Evolutionary conservation across 2,329 filamentous ascomycete genomes (phyloP).

Genomic region (Colletotrichum navitas): DNA sequence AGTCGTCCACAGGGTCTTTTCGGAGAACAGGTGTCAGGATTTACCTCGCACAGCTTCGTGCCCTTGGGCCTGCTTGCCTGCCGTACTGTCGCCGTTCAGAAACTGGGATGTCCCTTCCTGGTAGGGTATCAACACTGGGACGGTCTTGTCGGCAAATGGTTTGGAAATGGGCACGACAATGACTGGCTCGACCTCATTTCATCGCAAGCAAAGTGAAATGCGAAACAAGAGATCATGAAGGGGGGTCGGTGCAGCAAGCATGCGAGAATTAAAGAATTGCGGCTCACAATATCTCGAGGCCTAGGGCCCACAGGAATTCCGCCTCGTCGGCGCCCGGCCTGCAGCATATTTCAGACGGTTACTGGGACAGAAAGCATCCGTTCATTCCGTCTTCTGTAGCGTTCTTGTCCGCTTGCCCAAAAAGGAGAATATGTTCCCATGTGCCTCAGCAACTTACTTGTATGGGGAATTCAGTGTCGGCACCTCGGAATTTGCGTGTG

Average conservation of each 20-base stretch:
- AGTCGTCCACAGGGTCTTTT: constrained; percentile 2
- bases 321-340: neutral
- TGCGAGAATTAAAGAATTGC: neutral
- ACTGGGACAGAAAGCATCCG: constrained; percentile 7
- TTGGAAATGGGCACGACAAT: constrained; percentile 11
- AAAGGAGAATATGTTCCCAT: neutral
- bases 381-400: constrained; percentile 1
- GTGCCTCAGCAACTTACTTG: constrained; percentile 14
- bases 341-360: neutral
- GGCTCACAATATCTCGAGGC: neutral
- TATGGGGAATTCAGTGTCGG: neutral
- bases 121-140: constrained; percentile 30
- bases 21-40: constrained; percentile 15
- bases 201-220: neutral
- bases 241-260: constrained; percentile 7
- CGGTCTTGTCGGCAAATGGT: constrained; percentile 13
- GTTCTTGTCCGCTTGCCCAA: constrained; percentile 2
- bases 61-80: constrained; percentile 1
- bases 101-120: constrained; percentile 33
- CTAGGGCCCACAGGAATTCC: neutral
- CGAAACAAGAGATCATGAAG: constrained; percentile 13
- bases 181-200: constrained; percentile 16
- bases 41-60: constrained; percentile 13
- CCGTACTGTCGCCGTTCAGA: constrained; percentile 12
- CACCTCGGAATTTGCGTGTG: neutral